These are phyloP conservation scores for Amanita pallidorosea DNA, from an alignment of 768 basidiomycete species.

Conservation along the genomic window DNA sequence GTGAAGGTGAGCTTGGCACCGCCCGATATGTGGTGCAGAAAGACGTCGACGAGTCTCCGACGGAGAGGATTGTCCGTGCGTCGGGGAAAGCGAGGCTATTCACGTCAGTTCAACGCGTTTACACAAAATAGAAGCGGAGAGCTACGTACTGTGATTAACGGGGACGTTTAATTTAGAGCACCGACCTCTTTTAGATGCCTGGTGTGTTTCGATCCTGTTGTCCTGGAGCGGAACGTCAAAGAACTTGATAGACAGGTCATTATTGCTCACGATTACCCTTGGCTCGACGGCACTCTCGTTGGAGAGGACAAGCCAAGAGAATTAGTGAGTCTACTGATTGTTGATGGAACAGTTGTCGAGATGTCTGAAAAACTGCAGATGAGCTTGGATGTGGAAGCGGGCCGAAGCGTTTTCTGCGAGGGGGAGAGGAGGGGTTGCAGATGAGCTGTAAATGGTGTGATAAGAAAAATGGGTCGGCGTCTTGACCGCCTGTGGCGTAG, in stretches of 20 bases:
- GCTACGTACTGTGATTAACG: conserved; percentile 67
- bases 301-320: conserved; percentile 47
- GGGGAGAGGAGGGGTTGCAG: conserved; percentile 14
- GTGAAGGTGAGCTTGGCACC: conserved; percentile 50
- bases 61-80: conserved; percentile 75
- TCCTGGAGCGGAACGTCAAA: conserved; percentile 61
- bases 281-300: conserved; percentile 63
- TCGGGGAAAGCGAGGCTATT: conserved; percentile 86
- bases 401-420: conserved; percentile 14
- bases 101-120: not conserved
- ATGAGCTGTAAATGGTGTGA: conserved; percentile 13
- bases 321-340: conserved; percentile 61
- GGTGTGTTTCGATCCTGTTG: conserved; percentile 26
- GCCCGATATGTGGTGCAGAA: conserved; percentile 68
- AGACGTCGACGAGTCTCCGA: conserved; percentile 84
- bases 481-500: conserved; percentile 70
- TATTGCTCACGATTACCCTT: conserved; percentile 75
- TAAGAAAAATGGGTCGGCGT: conserved; percentile 56
- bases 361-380: conserved; percentile 44
- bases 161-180: conserved; percentile 50
- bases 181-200: conserved; percentile 36
- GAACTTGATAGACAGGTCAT: conserved; percentile 73
- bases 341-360: conserved; percentile 60
- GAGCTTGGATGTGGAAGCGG: conserved; percentile 5
- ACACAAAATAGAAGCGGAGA: not conserved